Percentiles rank a stretch among this genome's conserved stretches.
Conservation (phyloP, 108 stramenopile genomes). For the Pseudonitzschia pungens region DNA sequence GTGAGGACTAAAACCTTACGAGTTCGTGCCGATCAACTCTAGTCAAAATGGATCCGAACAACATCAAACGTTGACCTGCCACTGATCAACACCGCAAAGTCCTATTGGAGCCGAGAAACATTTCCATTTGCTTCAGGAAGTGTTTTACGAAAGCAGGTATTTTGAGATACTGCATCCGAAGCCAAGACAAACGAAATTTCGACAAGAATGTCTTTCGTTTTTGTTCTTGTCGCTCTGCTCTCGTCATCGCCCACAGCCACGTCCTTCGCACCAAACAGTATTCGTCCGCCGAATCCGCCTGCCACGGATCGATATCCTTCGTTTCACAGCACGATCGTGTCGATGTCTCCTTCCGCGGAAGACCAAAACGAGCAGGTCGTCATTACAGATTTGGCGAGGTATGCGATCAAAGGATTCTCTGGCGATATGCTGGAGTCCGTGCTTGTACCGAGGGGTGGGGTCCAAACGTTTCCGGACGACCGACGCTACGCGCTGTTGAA, state of each 20-base stretch:
- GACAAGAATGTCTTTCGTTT: neutral
- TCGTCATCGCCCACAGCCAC: neutral
- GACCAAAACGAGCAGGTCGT: neutral
- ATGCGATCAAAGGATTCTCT: constrained; percentile 62
- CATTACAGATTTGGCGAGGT: constrained; percentile 26
- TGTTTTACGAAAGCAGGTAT: no score
- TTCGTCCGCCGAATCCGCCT: neutral
- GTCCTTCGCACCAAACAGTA: neutral
- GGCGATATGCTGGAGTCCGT: constrained; percentile 36
- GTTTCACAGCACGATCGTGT: neutral
- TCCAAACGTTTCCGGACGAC: constrained; percentile 66
- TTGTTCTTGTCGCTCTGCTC: neutral
- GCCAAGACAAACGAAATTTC: neutral
- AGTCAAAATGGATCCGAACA: no score
- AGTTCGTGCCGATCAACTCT: no score
- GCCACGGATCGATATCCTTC: neutral
- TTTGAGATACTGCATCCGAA: no score
- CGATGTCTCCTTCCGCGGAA: neutral
- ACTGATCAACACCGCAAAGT: no score
- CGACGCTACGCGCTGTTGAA: constrained; percentile 59
- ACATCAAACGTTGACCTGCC: no score
- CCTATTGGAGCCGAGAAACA: no score
- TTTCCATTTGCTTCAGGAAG: no score
- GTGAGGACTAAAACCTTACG: no score
- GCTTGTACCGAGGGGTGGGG: constrained; percentile 23